Percentiles rank a stretch among this genome's conserved stretches.
Conservation (phyloP, 805 yeast genomes). For the Metschnikowia arizonensis region DNA sequence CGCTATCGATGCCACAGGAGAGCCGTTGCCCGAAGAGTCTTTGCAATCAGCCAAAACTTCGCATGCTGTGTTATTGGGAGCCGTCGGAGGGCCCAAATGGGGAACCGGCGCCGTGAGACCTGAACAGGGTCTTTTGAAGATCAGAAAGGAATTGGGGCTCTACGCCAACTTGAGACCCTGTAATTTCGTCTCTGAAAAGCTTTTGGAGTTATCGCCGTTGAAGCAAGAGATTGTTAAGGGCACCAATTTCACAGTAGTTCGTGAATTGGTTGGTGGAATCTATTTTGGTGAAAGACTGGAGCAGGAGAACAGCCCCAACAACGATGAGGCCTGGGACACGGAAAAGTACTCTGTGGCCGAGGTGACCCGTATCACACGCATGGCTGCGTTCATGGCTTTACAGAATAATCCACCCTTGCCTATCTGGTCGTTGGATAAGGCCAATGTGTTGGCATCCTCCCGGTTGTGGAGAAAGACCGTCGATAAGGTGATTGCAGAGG, state of each 20-base stretch:
- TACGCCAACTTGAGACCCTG: constrained; percentile 98
- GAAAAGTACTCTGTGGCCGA: constrained; percentile 89
- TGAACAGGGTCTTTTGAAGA: constrained; percentile 91
- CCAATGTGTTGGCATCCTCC: constrained; percentile 93
- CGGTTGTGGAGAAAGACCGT: constrained; percentile 96
- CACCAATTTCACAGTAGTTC: constrained; percentile 86
- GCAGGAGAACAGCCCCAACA: constrained; percentile 64
- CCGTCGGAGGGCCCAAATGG: constrained; percentile 99
- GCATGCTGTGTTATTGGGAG: constrained; percentile 95
- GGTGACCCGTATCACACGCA: constrained; percentile 91
- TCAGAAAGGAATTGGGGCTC: constrained; percentile 88
- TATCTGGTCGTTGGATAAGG: constrained; percentile 94
- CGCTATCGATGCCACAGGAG: constrained; percentile 95
- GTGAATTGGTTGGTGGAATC: constrained; percentile 97
- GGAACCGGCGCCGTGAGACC: constrained; percentile 96
- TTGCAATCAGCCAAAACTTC: constrained; percentile 78
- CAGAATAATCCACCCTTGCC: constrained; percentile 94
- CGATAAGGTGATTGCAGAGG: constrained; percentile 74
- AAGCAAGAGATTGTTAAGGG: constrained; percentile 82
- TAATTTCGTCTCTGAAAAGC: constrained; percentile 80
- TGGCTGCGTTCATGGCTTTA: constrained; percentile 96
- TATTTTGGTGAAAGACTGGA: constrained; percentile 95
- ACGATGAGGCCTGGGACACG: constrained; percentile 85
- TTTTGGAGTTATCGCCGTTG: constrained; percentile 83
- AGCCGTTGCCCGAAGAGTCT: constrained; percentile 81